phyloP scores from a whole-genome alignment of 768 basidiomycete species.

The Solioccasus polychromus region DNA sequence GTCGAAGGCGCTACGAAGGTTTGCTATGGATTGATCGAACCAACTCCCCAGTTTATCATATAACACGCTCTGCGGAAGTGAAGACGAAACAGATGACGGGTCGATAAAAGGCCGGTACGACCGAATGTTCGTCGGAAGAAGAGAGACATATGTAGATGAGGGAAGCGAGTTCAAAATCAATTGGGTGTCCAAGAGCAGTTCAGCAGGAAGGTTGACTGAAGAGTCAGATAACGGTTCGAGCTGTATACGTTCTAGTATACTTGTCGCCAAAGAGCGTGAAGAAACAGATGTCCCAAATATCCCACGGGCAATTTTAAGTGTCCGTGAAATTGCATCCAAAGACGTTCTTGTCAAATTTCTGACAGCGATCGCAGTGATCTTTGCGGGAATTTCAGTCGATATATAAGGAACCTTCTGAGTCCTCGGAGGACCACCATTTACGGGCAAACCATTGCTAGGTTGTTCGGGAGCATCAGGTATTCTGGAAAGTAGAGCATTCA shows the following conservation, averaged over 20 bases:
- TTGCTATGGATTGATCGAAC: slow-evolving; percentile 54
- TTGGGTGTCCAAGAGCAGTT: slow-evolving; percentile 64
- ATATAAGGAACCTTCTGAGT: slow-evolving; percentile 4
- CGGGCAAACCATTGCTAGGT: slow-evolving; percentile 31
- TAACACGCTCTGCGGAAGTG: slow-evolving; percentile 44
- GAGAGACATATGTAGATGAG: slow-evolving; percentile 77
- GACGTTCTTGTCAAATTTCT: slow-evolving; percentile 50
- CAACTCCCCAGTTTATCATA: slow-evolving; percentile 53
- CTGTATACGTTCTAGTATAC: slow-evolving; percentile 62
- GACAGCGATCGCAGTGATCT: slow-evolving; percentile 46
- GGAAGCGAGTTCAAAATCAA: slow-evolving; percentile 68
- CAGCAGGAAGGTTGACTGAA: slow-evolving; percentile 38
- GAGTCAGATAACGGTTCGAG: slow-evolving; percentile 37
- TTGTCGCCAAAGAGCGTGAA: slow-evolving; percentile 47
- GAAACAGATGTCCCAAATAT: slow-evolving; percentile 48
- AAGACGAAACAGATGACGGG: slow-evolving; percentile 54
- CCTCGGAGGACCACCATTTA: slow-evolving; percentile 36
- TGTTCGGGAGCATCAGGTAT: slow-evolving; percentile 22
- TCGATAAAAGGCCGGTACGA: slow-evolving; percentile 88
- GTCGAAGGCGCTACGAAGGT: slow-evolving; percentile 43
- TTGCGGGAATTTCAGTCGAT: slow-evolving; percentile 19
- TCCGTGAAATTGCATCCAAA: slow-evolving; percentile 56
- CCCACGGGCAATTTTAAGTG: slow-evolving; percentile 52
- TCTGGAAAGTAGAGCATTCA: slow-evolving; percentile 45
- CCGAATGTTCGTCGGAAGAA: slow-evolving; percentile 68